These are phyloP conservation scores for Kingdonia uniflora DNA, from an alignment of 164 flowering plant species.

Conservation along the genomic window DNA sequence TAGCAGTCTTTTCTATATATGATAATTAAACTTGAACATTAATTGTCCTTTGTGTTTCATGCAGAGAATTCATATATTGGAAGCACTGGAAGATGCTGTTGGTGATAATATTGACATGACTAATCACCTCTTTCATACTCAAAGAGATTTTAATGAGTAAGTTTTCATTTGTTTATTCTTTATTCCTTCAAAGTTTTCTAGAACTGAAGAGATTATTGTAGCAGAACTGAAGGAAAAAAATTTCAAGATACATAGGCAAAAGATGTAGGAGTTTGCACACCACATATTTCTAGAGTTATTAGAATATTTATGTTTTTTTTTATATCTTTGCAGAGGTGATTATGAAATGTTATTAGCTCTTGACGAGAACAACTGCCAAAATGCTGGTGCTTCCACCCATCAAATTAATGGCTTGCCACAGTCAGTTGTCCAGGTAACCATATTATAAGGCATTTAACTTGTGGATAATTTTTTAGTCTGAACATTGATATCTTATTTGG, in stretches of 20 bases:
- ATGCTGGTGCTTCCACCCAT: slow-evolving; percentile 46
- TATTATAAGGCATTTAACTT: background rate
- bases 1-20: no score
- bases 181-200: no score
- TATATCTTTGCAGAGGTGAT: slow-evolving; percentile 50
- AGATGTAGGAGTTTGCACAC: background rate
- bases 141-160: slow-evolving; percentile 87
- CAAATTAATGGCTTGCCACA: slow-evolving; percentile 72
- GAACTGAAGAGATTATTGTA: no score
- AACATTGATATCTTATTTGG: background rate
- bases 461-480: background rate
- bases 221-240: no score
- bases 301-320: background rate
- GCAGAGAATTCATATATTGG: slow-evolving; percentile 84
- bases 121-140: slow-evolving; percentile 23
- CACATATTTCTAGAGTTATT: background rate
- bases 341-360: slow-evolving; percentile 90
- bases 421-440: slow-evolving; percentile 64
- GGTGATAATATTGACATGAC: slow-evolving; percentile 21
- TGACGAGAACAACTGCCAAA: slow-evolving; percentile 64
- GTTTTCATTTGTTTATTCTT: slow-evolving; percentile 8
- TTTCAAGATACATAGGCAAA: no score
- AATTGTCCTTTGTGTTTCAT: slow-evolving; percentile 12
- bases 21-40: background rate
- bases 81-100: slow-evolving; percentile 60